Evolutionary conservation across 1,284 basidiomycete genomes (phyloP).

Genomic region (Coriolopsis trogii): DNA sequence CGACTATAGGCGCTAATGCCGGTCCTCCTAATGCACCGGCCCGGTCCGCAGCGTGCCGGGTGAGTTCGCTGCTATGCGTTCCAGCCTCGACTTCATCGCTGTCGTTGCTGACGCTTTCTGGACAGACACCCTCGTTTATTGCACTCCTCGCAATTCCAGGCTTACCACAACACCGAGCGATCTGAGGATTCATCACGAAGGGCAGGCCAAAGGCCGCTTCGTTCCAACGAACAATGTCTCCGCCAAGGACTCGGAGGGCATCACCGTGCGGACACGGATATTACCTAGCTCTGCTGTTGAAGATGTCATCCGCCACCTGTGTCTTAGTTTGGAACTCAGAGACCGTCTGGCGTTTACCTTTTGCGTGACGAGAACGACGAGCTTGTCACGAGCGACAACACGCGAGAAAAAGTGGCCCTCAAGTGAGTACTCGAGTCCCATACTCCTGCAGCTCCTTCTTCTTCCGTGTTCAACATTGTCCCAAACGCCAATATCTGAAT

Average conservation of each 20-base stretch:
- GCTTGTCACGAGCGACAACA: slow-evolving; percentile 89
- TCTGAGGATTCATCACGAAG: slow-evolving; percentile 38
- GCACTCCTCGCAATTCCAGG: no score
- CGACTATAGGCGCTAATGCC: no score
- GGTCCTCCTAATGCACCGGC: no score
- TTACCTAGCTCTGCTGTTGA: slow-evolving; percentile 79
- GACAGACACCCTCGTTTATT: no score
- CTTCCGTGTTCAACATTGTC: slow-evolving; percentile 5
- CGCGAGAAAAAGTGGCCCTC: slow-evolving; percentile 76
- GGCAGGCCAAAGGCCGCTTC: slow-evolving; percentile 42
- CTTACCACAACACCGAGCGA: slow-evolving; percentile 6
- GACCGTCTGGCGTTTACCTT: slow-evolving; percentile 82
- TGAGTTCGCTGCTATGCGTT: no score
- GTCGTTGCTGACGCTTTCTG: no score
- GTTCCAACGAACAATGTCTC: slow-evolving; percentile 83
- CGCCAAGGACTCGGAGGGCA: slow-evolving; percentile 68
- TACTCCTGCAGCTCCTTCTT: neutral
- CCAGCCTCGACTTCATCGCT: slow-evolving; percentile 1
- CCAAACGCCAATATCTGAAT: neutral
- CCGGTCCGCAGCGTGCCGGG: no score
- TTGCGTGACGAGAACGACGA: slow-evolving; percentile 88
- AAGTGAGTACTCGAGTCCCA: slow-evolving; percentile 73
- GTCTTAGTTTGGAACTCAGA: slow-evolving; percentile 80
- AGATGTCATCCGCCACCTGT: slow-evolving; percentile 80
- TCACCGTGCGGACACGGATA: slow-evolving; percentile 77